A percentile compares a stretch with the other conserved stretches of the same genome.
phyloP scores from a whole-genome alignment of 192 early-diverging fungal species.

The Oehlia diaphana region DNA sequence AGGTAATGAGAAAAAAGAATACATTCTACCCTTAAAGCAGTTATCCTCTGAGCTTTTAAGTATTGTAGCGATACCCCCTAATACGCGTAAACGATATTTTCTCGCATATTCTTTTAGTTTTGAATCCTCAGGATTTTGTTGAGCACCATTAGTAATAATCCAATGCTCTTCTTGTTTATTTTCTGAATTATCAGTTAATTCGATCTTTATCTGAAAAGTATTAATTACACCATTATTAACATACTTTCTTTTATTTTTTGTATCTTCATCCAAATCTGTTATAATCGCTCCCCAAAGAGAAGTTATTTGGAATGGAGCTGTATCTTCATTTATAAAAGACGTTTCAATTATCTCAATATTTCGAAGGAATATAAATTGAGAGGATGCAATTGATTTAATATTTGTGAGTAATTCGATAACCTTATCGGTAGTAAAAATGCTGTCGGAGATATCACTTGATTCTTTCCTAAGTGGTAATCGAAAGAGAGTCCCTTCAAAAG shows the following conservation, averaged over 20 bases:
- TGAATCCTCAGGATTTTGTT: background rate
- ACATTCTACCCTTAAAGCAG: background rate
- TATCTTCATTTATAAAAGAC: background rate
- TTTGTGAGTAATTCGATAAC: background rate
- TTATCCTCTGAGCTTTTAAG: background rate
- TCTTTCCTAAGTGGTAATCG: constrained; percentile 28
- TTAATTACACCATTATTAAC: background rate
- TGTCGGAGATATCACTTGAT: constrained; percentile 10
- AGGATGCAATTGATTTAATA: background rate
- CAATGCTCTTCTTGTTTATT: too few relatives aligned
- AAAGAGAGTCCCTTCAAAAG: constrained; percentile 29
- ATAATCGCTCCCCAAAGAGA: constrained; percentile 3
- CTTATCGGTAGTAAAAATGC: background rate
- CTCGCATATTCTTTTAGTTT: background rate
- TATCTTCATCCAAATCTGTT: background rate
- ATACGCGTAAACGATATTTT: constrained; percentile 6
- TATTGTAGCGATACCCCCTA: constrained; percentile 13
- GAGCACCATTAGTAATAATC: constrained; percentile 15
- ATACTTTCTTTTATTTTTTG: background rate
- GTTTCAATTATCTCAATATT: constrained; percentile 22
- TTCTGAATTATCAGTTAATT: background rate
- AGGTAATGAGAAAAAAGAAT: background rate
- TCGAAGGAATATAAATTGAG: constrained; percentile 16
- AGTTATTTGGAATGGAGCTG: too few relatives aligned
- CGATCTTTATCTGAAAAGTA: background rate